These are phyloP conservation scores for Lippia alba DNA, from an alignment of 305 asterid species.

Conservation along the genomic window DNA sequence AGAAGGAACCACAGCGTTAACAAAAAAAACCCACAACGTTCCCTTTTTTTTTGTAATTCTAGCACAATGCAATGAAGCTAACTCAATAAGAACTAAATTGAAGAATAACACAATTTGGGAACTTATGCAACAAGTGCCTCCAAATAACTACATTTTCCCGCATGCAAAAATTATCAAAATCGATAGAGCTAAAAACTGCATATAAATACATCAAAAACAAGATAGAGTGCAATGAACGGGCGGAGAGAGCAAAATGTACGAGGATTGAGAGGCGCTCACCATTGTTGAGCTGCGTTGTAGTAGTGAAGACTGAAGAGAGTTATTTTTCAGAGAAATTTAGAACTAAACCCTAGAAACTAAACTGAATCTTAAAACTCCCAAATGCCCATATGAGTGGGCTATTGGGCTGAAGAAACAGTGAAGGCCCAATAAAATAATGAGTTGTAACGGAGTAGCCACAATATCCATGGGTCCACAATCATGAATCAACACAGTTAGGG, in stretches of 20 bases:
- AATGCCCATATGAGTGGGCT: background rate
- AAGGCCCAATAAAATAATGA: background rate
- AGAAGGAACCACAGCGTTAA: background rate
- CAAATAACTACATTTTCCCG: background rate
- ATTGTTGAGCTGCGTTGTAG: conserved; percentile 31
- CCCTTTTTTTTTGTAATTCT: background rate
- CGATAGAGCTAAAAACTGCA: background rate
- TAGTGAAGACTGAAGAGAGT: background rate
- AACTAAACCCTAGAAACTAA: conserved; percentile 39
- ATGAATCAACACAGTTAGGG: too few relatives aligned
- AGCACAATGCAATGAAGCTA: background rate
- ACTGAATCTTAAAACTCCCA: conserved; percentile 10
- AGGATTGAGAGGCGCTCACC: conserved; percentile 29
- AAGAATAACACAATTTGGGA: background rate
- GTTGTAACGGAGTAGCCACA: background rate
- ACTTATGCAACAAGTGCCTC: background rate
- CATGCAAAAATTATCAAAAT: background rate
- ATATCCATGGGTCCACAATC: background rate
- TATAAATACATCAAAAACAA: background rate
- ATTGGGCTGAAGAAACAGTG: background rate
- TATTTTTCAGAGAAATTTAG: conserved; percentile 3
- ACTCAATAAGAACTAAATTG: background rate
- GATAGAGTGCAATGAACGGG: background rate
- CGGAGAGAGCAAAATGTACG: background rate
- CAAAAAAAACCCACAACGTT: background rate